Evolutionary conservation across 2,329 filamentous ascomycete genomes (phyloP), one percentile per base, ranked within the genome.

Genomic region (Didymellaceae sp.): DNA sequence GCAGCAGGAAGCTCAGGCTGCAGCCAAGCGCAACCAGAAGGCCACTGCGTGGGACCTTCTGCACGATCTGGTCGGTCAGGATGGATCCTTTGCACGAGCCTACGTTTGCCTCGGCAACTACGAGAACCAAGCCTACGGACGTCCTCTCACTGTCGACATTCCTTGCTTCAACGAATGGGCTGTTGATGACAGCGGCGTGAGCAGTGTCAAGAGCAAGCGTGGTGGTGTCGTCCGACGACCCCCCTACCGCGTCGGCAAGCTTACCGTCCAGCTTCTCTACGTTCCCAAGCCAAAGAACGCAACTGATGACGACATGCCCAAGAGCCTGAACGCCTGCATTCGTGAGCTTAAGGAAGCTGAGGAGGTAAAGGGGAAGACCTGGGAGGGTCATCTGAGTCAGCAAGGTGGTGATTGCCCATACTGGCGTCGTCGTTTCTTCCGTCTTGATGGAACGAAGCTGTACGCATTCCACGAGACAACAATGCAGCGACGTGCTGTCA

Each of bases 91-190:
- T 72, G 94, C 88, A 17, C 88, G 94, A 45, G 88, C 94, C 3
- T 99, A 99, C 63, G 88, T 99, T 14, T 93, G 91, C 65, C 82
- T 99, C 42, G 94, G 93, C 72, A 92, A 96, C 70, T 91, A 97
- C 68, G 94, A 99, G 75, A 80, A 85, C 45, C 83, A 87, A 56
- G 94, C 92, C 67, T 99, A 89, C 65, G 94, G 94, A 26, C 87
- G 94, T 14, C 91, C 91, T 7, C 88, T 93, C 66, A 87, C 86
- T 55, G 90, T 92, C 13, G 92, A 97, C 63, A 86, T 97, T 47
- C 89, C 91, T 14, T 95, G 91, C 75, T 99, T 97, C 82, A 99
- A 99, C 67, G 94, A 99, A 77, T 99, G 94, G 94, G 94, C 94
- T 0, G 86, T 89, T 3, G 94, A 99, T 70, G 90, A 94, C 62